Conservation (phyloP, 1,284 basidiomycete species). For the Ustilago sp. region DNA sequence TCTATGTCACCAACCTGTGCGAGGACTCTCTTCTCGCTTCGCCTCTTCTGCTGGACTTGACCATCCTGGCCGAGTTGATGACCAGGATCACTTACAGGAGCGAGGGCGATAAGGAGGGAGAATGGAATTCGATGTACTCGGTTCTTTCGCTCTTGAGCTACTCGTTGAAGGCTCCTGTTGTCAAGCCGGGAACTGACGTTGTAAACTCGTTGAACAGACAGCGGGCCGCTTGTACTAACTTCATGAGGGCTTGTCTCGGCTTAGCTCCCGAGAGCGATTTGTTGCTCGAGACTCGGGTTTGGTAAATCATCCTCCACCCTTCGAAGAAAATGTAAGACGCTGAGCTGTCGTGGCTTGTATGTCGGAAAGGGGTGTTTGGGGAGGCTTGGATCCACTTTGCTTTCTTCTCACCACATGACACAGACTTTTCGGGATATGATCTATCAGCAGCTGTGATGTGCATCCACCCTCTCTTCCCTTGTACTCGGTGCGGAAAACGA, state of each 20-base stretch:
- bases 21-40: slow-evolving; percentile 95
- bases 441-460: neutral
- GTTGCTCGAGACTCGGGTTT: slow-evolving; percentile 65
- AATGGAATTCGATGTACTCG: slow-evolving; percentile 67
- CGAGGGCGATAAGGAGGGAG: slow-evolving; percentile 53
- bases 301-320: slow-evolving; percentile 28
- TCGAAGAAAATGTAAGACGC: neutral
- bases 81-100: slow-evolving; percentile 84
- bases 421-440: neutral
- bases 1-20: slow-evolving; percentile 57
- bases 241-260: slow-evolving; percentile 76
- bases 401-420: no score
- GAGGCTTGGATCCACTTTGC: slow-evolving; percentile 3
- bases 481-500: no score
- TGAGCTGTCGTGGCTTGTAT: neutral
- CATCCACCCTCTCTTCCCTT: no score
- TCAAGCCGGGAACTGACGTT: slow-evolving; percentile 93
- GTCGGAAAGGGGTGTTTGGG: neutral
- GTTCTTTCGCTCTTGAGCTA: slow-evolving; percentile 66
- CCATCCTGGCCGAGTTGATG: slow-evolving; percentile 92
- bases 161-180: slow-evolving; percentile 89
- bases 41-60: slow-evolving; percentile 91
- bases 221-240: slow-evolving; percentile 90
- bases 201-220: slow-evolving; percentile 96
- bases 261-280: slow-evolving; percentile 67